These are phyloP conservation scores for Bolboschoenoplectus hybrid DNA, from an alignment of 202 grass and related monocot species.

Conservation along the genomic window DNA sequence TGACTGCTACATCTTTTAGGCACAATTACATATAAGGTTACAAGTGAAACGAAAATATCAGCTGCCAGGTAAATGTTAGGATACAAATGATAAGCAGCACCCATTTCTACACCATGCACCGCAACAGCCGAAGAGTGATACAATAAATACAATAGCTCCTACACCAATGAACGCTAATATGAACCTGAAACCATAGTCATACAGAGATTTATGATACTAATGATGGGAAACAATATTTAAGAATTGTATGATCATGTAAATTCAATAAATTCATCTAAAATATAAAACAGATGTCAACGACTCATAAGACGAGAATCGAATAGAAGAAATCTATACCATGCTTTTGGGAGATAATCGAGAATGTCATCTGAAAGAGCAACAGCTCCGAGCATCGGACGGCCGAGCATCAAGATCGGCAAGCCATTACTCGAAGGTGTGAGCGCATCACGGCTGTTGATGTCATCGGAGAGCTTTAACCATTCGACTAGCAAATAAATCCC, in stretches of 20 bases:
- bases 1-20: slow-evolving; percentile 6
- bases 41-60: slow-evolving; percentile 27
- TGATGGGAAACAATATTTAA: neutral
- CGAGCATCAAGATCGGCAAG: slow-evolving; percentile 54
- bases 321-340: slow-evolving; percentile 54
- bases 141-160: slow-evolving; percentile 66
- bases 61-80: slow-evolving; percentile 43
- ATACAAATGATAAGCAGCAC: slow-evolving; percentile 98
- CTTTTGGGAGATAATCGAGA: slow-evolving; percentile 83
- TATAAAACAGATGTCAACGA: neutral
- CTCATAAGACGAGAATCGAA: neutral
- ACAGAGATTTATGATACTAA: slow-evolving; percentile 16
- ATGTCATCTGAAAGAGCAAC: slow-evolving; percentile 60
- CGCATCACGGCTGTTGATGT: slow-evolving; percentile 39
- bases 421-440: slow-evolving; percentile 21
- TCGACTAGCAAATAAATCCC: slow-evolving; percentile 83
- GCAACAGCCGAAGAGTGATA: slow-evolving; percentile 90
- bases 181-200: slow-evolving; percentile 66
- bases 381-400: slow-evolving; percentile 71
- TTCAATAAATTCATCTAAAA: neutral
- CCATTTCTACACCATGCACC: slow-evolving; percentile 75
- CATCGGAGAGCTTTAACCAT: slow-evolving; percentile 50
- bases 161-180: slow-evolving; percentile 87
- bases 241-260: neutral
- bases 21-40: slow-evolving; percentile 18